Percentiles rank a stretch among this genome's conserved stretches.
phyloP scores from a whole-genome alignment of 768 basidiomycete genomes.

The Termitomyces sp. region DNA sequence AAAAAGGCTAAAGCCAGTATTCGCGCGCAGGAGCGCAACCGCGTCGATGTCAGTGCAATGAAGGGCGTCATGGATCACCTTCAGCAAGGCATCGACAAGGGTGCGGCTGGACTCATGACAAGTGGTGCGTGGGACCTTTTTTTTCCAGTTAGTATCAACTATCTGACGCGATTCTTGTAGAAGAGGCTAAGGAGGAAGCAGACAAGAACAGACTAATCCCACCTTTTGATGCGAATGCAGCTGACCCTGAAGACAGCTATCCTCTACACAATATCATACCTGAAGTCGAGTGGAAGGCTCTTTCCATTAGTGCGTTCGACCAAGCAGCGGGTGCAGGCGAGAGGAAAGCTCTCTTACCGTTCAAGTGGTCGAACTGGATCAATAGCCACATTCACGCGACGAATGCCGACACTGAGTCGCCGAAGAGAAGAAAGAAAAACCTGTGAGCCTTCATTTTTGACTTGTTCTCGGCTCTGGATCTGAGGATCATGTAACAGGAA shows the following conservation, averaged over 20 bases:
- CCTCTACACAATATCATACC: conserved; percentile 72
- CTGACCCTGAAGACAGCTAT: conserved; percentile 69
- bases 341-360: conserved; percentile 54
- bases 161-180: conserved; percentile 27
- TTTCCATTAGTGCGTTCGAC: conserved; percentile 53
- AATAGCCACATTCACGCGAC: conserved; percentile 50
- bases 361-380: conserved; percentile 62
- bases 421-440: conserved; percentile 51
- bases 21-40: conserved; percentile 80
- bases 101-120: conserved; percentile 62
- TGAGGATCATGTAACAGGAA: conserved; percentile 38
- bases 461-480: not conserved
- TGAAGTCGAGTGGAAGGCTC: conserved; percentile 71
- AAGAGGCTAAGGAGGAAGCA: conserved; percentile 58
- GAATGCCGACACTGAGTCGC: conserved; percentile 33
- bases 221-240: conserved; percentile 59
- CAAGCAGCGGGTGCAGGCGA: conserved; percentile 41
- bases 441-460: conserved; percentile 45
- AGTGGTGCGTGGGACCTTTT: conserved; percentile 40
- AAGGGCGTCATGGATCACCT: conserved; percentile 75
- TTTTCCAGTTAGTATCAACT: not conserved
- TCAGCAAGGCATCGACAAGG: conserved; percentile 76
- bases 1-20: conserved; percentile 90
- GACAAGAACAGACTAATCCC: conserved; percentile 74
- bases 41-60: conserved; percentile 86